Evolutionary conservation across 257 asterid genomes (phyloP), one percentile per base, ranked within the genome.

Genomic region (Lavandula angustifolia): DNA sequence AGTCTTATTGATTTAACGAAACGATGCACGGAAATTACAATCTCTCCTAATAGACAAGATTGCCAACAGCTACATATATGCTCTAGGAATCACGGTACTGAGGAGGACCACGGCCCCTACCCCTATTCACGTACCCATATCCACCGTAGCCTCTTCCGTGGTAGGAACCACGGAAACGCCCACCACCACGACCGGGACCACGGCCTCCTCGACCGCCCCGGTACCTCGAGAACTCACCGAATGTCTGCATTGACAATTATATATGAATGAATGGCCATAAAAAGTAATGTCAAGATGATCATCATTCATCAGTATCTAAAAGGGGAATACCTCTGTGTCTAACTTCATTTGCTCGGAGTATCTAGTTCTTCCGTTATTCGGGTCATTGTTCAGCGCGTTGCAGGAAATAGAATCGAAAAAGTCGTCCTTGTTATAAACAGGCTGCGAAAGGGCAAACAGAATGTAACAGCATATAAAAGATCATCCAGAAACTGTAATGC

Each of bases 201-300:
- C 91, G 90, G 3, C 96, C 95, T 33, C 97, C 95, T 14, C 95
- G 83, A 9, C 98, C 91, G 51, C 95, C 92, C 8, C 95, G 91
- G 42, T 80, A 80, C 75, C 96, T 82, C n/a, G 96, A 68, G 68
- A 78, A 87, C 6, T 92, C 95, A 75, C 98, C 98, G 74, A 92
- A 92, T 38, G 96, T 92, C 98, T 89, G 84, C 70, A 77, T 29
- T 13, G 49, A 64, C 6, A 8, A 31, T 11, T 11, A 42, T 4
- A 70, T 1, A 72, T 79, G 40, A 9, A 64, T 74, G 41, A 87
- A 81, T 49, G 37, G 10, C 35, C 51, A 37, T 4, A 9, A 52
- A 40, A 42, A 29, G 3, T 13, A 22, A 22, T 5, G 41, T 32
- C 11, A 12, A 73, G 4, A 61, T 14, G 31, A 10, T 22, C 27